These are phyloP conservation scores for Psilocybe cyanescens DNA, from an alignment of 768 basidiomycete genomes.

Conservation along the genomic window DNA sequence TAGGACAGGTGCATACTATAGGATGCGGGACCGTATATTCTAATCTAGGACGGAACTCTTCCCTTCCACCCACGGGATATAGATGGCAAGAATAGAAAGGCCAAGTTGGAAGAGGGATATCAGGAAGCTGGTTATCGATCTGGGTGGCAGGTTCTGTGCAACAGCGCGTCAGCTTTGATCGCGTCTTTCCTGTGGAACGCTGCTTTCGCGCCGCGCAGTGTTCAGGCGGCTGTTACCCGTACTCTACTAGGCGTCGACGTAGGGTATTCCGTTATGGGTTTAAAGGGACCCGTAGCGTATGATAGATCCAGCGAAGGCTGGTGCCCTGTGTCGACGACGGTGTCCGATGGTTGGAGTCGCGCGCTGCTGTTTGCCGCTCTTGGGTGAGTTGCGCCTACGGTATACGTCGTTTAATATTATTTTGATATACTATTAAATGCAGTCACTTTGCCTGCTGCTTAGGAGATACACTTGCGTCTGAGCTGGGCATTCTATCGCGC, in stretches of 20 bases:
- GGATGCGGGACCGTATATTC: not conserved
- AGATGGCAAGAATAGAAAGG: constrained; percentile 81
- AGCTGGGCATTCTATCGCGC: constrained; percentile 84
- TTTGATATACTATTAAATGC: constrained; percentile 1
- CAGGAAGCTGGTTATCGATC: constrained; percentile 73
- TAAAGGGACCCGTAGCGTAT: constrained; percentile 31
- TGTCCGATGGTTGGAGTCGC: constrained; percentile 59
- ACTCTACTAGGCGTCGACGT: constrained; percentile 28
- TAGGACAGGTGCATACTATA: constrained; percentile 5
- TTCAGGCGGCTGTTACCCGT: constrained; percentile 36
- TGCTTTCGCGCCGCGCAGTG: constrained; percentile 48
- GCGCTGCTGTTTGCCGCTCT: constrained; percentile 64
- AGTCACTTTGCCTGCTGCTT: constrained; percentile 90
- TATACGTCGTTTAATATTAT: not conserved
- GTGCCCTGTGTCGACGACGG: constrained; percentile 60
- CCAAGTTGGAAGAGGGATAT: constrained; percentile 77
- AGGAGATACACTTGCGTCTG: constrained; percentile 92
- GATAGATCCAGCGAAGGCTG: constrained; percentile 40
- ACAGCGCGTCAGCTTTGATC: constrained; percentile 67
- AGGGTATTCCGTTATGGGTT: constrained; percentile 4
- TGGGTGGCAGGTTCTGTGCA: constrained; percentile 84
- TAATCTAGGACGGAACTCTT: not conserved
- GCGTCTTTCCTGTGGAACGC: constrained; percentile 70
- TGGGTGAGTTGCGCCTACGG: constrained; percentile 48
- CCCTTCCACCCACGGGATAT: not conserved